Evolutionary conservation across 202 grass and related monocot genomes (phyloP), one percentile per base, ranked within the genome.

Genomic region (Brachypodium distachyon): DNA sequence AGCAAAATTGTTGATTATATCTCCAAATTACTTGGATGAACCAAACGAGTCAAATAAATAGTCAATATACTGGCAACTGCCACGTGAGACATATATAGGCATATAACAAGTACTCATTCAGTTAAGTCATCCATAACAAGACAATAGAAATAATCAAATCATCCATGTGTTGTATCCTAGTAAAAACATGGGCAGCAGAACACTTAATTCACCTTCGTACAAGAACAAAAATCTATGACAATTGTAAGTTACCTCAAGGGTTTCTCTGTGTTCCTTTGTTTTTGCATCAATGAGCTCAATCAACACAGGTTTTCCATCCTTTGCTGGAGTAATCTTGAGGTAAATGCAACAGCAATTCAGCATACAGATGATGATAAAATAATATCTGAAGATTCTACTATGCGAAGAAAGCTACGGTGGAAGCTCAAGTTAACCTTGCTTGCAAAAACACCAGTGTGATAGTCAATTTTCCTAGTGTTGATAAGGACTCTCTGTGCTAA

Each of bases 241-340:
- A 73, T 53, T 69, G 17, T 44, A 74, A 67, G 47, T 73, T 73
- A 82, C 85, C 91, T 98, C 96, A 74, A 98, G 80, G 48, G 87
- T 92, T 80, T 98, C 96, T 79, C 55, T 98, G 58, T 82, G 87
- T 46, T 98, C 89, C 83, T 98, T 98, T 42, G 95, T 92, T 57
- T 95, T 98, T 42, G 91, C 95, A 92, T 98, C 95, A 80, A 98
- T 94, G 40, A 95, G 85, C 72, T 98, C 91, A 48, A 98, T 98
- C 49, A 86, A 70, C 71, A 98, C 96, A 66, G 96, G 96, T 48
- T 87, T 98, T 51, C 87, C 91, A 80, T 98, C 67, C 74, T 83
- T 87, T 61, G 85, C 85, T 60, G 85, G 85, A 60, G 85, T 83
- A 68, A 87, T 87, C 85, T 87, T 69, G 41, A 58, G 41, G 81